These are phyloP conservation scores for Brassica juncea DNA, from an alignment of 345 rosid species.

Conservation along the genomic window DNA sequence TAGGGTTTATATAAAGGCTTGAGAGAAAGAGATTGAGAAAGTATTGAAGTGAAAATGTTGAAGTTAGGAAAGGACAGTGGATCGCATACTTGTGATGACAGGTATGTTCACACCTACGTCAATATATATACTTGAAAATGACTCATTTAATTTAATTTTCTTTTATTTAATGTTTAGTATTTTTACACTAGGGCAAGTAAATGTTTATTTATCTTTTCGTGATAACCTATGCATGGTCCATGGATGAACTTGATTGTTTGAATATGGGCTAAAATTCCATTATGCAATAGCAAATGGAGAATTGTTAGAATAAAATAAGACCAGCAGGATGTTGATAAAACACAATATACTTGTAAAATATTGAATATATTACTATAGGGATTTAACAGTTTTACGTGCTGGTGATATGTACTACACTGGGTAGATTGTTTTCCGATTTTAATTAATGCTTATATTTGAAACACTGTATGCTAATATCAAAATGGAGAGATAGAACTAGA, in stretches of 20 bases:
- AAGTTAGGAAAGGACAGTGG: conserved; percentile 41
- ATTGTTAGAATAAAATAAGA: neutral
- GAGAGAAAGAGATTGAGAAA: conserved; percentile 17
- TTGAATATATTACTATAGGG: neutral
- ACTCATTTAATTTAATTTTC: neutral
- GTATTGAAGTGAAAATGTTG: conserved; percentile 31
- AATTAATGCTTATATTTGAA: neutral
- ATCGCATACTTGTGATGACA: conserved; percentile 38
- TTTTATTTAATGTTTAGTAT: conserved; percentile 9
- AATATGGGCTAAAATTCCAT: conserved; percentile 13
- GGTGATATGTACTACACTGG: neutral
- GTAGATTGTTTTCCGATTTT: neutral
- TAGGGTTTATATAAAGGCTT: conserved; percentile 36
- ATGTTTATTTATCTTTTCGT: conserved; percentile 20
- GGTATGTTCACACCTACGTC: conserved; percentile 17
- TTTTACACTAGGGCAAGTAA: conserved; percentile 1
- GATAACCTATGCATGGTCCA: conserved; percentile 35
- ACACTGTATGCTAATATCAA: neutral
- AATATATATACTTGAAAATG: conserved; percentile 18
- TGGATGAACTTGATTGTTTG: conserved; percentile 16
- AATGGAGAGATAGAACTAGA: neutral
- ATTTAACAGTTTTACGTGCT: neutral
- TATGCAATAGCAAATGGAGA: neutral
- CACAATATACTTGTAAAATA: too few relatives aligned
- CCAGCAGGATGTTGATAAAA: too few relatives aligned